Conservation (phyloP, 2,329 filamentous ascomycete species). For the Paraphaeosphaeria minitans region DNA sequence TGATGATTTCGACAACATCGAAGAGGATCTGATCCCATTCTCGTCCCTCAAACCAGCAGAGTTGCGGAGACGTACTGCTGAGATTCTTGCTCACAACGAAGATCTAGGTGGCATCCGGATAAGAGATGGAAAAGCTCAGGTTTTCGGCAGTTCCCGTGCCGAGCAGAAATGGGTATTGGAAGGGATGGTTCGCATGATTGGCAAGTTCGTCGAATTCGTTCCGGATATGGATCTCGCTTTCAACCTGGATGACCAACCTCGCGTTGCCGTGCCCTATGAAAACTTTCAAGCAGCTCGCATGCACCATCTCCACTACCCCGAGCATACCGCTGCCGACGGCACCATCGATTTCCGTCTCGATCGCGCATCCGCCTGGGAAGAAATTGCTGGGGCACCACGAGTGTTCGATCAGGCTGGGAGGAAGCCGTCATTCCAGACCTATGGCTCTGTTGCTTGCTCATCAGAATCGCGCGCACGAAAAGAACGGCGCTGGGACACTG, state of each 20-base stretch:
- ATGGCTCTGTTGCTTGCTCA: slow-evolving; percentile 62
- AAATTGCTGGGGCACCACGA: slow-evolving; percentile 29
- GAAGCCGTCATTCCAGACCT: slow-evolving; percentile 49
- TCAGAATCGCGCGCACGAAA: slow-evolving; percentile 64
- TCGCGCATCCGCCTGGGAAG: slow-evolving; percentile 47
- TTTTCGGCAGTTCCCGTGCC: slow-evolving; percentile 52
- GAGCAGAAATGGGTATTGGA: slow-evolving; percentile 65
- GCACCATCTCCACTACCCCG: slow-evolving; percentile 30
- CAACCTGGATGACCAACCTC: slow-evolving; percentile 66
- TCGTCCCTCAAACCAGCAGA: slow-evolving; percentile 57
- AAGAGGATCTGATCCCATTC: slow-evolving; percentile 62
- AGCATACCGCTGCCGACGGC: slow-evolving; percentile 26
- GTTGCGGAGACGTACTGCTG: slow-evolving; percentile 59
- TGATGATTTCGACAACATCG: slow-evolving; percentile 65
- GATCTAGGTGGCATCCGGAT: slow-evolving; percentile 62
- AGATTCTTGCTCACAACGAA: slow-evolving; percentile 59
- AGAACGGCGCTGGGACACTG: slow-evolving; percentile 66
- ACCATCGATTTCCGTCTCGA: slow-evolving; percentile 45
- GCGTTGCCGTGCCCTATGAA: slow-evolving; percentile 59
- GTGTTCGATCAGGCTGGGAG: slow-evolving; percentile 43
- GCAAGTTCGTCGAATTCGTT: slow-evolving; percentile 54
- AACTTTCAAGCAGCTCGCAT: slow-evolving; percentile 33
- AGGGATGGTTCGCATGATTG: slow-evolving; percentile 59
- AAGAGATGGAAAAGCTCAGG: slow-evolving; percentile 56
- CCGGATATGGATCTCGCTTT: slow-evolving; percentile 69